These are phyloP conservation scores for Clavispora vitiphila DNA, from an alignment of 805 yeast species.

Conservation along the genomic window DNA sequence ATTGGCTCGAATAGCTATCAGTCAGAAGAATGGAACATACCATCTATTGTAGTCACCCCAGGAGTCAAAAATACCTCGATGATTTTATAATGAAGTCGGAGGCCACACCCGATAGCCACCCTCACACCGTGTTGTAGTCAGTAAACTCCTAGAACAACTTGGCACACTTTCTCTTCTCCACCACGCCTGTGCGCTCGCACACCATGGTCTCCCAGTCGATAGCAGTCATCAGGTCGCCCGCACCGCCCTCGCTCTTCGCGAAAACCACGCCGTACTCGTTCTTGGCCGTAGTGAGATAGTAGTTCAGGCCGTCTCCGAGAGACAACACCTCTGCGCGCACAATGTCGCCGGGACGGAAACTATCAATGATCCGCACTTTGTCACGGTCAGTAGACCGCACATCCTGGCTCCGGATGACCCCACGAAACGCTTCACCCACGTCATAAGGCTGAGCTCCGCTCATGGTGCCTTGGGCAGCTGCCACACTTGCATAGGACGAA, in stretches of 20 bases:
- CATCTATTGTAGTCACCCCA: too few species aligned
- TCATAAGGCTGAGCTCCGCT: conserved; percentile 48
- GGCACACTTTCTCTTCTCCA: conserved; percentile 86
- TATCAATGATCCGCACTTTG: conserved; percentile 68
- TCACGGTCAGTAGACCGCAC: conserved; percentile 89
- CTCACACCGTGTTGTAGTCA: too few species aligned
- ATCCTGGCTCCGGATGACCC: conserved; percentile 81
- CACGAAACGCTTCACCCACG: conserved; percentile 85
- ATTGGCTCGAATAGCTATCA: too few species aligned
- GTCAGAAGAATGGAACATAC: too few species aligned
- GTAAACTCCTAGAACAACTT: conserved; percentile 74
- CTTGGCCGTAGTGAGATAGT: conserved; percentile 82
- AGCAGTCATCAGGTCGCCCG: conserved; percentile 78
- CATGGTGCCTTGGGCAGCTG: conserved; percentile 36
- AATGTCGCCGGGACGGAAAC: conserved; percentile 89
- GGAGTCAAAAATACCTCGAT: too few species aligned
- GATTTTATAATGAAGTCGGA: too few species aligned
- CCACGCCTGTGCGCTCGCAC: conserved; percentile 64
- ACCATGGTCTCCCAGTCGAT: conserved; percentile 96
- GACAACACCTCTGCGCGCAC: conserved; percentile 80
- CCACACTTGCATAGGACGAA: conserved; percentile 30
- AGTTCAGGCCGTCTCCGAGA: conserved; percentile 90
- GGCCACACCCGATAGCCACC: too few species aligned
- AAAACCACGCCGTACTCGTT: conserved; percentile 93
- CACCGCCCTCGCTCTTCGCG: conserved; percentile 65